phyloP scores from a whole-genome alignment of 1,139 yeast genomes.

The Saccharomyces pastorianus region DNA sequence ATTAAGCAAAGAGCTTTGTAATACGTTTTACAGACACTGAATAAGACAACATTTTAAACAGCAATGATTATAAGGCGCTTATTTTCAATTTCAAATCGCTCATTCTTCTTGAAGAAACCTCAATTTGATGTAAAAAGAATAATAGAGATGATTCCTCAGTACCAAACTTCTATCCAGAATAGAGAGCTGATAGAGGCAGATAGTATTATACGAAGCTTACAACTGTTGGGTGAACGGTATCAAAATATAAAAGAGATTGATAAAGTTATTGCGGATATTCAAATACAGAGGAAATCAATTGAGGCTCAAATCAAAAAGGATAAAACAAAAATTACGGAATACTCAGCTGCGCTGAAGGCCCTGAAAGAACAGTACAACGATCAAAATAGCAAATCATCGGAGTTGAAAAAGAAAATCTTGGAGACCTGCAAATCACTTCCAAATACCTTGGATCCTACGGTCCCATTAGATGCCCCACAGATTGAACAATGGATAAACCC shows the following conservation, averaged over 20 bases:
- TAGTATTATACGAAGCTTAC: constrained; percentile 30
- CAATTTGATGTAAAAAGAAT: constrained; percentile 45
- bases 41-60: not conserved
- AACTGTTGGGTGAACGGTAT: constrained; percentile 28
- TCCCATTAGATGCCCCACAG: constrained; percentile 39
- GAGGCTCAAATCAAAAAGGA: constrained; percentile 25
- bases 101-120: constrained; percentile 32
- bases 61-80: not conserved
- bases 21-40: not conserved
- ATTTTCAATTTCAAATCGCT: not conserved
- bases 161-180: constrained; percentile 40
- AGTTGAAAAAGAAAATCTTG: constrained; percentile 34
- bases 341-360: constrained; percentile 16
- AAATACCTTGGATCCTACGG: constrained; percentile 50
- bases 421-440: constrained; percentile 49
- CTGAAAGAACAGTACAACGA: constrained; percentile 24
- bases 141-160: constrained; percentile 34
- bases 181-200: constrained; percentile 36
- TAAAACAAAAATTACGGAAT: constrained; percentile 9
- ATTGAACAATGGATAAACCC: constrained; percentile 47
- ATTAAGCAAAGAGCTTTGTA: not conserved
- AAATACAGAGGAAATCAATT: constrained; percentile 26
- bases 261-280: constrained; percentile 24
- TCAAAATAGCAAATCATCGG: constrained; percentile 21
- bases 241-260: constrained; percentile 18